phyloP scores from a whole-genome alignment of 192 early-diverging fungal species.

The Linderina pennispora region DNA sequence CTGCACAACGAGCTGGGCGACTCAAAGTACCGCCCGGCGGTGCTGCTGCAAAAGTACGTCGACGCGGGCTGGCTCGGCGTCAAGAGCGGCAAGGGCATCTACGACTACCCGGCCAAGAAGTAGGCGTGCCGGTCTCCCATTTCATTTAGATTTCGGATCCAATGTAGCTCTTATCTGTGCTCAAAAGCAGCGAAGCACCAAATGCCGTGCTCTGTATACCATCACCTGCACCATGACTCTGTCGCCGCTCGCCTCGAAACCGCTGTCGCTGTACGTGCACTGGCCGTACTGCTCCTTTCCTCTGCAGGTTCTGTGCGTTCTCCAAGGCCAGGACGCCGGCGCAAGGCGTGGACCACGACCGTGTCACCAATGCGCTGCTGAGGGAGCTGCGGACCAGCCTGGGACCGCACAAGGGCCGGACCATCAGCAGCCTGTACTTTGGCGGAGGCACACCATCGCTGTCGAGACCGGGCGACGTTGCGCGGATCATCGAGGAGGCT shows the following conservation, averaged over 20 bases:
- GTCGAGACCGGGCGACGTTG: conserved; percentile 25
- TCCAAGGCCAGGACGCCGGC: conserved; percentile 30
- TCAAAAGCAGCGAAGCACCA: no score
- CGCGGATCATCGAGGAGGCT: conserved; percentile 18
- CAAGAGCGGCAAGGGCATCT: conserved; percentile 87
- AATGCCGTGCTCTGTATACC: no score
- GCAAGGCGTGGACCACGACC: conserved; percentile 14
- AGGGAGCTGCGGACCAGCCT: conserved; percentile 20
- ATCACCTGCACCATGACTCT: no score
- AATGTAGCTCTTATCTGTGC: no score
- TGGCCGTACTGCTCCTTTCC: conserved; percentile 52
- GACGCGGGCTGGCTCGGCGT: conserved; percentile 96
- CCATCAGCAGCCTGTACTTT: conserved; percentile 44
- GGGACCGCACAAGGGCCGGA: conserved; percentile 10
- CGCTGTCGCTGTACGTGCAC: conserved; percentile 51
- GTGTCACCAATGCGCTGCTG: conserved; percentile 17
- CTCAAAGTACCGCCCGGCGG: conserved; percentile 90
- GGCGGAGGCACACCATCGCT: conserved; percentile 55
- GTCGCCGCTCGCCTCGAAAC: conserved; percentile 2
- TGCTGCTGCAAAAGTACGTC: conserved; percentile 89
- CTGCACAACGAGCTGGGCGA: conserved; percentile 87
- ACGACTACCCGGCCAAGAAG: conserved; percentile 56
- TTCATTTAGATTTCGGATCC: no score
- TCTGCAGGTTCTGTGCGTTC: conserved; percentile 53
- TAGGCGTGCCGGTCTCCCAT: no score